Evolutionary conservation across 208 protist genomes (phyloP), one percentile per base, ranked within the genome.

Genomic region (Leishmania arabica): DNA sequence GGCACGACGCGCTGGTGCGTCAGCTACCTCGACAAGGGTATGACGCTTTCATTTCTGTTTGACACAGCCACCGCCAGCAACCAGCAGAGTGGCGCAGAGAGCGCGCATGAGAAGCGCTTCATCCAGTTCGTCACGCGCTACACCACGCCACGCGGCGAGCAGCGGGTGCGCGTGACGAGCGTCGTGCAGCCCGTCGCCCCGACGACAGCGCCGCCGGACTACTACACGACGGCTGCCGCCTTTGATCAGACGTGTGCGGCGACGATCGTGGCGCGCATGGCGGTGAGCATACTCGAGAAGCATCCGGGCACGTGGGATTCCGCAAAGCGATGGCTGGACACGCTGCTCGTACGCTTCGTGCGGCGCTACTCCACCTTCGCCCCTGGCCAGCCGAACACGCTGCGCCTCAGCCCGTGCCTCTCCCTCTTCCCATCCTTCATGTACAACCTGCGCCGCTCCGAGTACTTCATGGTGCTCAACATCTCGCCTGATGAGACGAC

Each of bases 341-440:
- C 97, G 37, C 93, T 99, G 83, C 91, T 99, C 3, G 99, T 99
- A 74, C 90, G 93, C 58, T 97, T 99, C 68, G 98, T 99, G 45
- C 85, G 90, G 15, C 98, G 98, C 73, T 99, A 99, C 84, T 95
- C 89, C 64, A 95, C 92, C 42, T 99, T 98, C 86, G 84, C 87
- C 6, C 86, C 93, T 51, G 91, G 98, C 62, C 87, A 99, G 45
- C 91, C 98, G 11, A 78, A 85, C 49, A 98, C 96, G 5, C 91
- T 99, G 70, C 90, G 87, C 15, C 92, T 99, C 24, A 81, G 89
- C n/a, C 81, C 88, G 15, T 93, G 95, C 79, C 96, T 99, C 74
- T 87, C 96, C 2, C 89, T 99, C 24, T 99, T 99, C 85, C 99
- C 99, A 9, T 99, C 99, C 77, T 99, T 99, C 88, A 97, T 99